These are phyloP conservation scores for Phytophthora sojae DNA, from an alignment of 352 stramenopile species.

Conservation along the genomic window DNA sequence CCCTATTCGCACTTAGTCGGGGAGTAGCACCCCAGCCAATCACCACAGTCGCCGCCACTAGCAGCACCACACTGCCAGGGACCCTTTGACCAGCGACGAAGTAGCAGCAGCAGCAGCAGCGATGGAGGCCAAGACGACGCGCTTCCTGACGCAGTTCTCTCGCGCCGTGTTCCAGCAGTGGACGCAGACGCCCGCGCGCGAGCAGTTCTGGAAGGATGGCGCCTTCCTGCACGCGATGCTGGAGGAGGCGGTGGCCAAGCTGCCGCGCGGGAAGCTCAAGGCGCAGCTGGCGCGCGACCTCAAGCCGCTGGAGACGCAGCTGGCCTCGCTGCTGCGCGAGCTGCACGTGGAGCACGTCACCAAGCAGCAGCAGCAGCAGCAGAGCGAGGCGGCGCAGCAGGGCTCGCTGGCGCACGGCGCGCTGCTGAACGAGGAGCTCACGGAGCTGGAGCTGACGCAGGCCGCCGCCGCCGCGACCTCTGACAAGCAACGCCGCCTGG, in stretches of 20 bases:
- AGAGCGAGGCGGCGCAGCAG: slow-evolving; percentile 3
- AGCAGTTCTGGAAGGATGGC: slow-evolving; percentile 63
- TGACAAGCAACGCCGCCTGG: slow-evolving; percentile 34
- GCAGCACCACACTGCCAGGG: neutral
- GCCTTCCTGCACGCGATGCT: slow-evolving; percentile 48
- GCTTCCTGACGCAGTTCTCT: slow-evolving; percentile 69
- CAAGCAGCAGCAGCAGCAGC: slow-evolving; percentile 20
- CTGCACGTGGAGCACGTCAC: slow-evolving; percentile 35
- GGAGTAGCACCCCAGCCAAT: neutral
- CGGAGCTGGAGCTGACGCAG: slow-evolving; percentile 59
- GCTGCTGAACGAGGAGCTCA: slow-evolving; percentile 63
- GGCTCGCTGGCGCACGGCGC: neutral
- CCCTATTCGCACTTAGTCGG: neutral
- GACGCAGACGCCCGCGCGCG: slow-evolving; percentile 39
- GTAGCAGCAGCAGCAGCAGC: neutral
- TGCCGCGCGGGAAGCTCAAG: slow-evolving; percentile 60
- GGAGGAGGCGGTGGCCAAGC: slow-evolving; percentile 69
- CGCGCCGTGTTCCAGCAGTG: slow-evolving; percentile 67
- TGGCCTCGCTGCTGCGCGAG: slow-evolving; percentile 46
- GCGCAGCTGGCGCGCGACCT: slow-evolving; percentile 53
- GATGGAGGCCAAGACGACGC: slow-evolving; percentile 56
- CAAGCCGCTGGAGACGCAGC: slow-evolving; percentile 22
- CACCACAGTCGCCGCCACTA: too few species aligned
- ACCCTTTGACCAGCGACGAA: neutral
- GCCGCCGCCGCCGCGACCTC: slow-evolving; percentile 8